These are phyloP conservation scores for Xylaria venustula DNA, from an alignment of 495 filamentous ascomycete species.

Conservation along the genomic window DNA sequence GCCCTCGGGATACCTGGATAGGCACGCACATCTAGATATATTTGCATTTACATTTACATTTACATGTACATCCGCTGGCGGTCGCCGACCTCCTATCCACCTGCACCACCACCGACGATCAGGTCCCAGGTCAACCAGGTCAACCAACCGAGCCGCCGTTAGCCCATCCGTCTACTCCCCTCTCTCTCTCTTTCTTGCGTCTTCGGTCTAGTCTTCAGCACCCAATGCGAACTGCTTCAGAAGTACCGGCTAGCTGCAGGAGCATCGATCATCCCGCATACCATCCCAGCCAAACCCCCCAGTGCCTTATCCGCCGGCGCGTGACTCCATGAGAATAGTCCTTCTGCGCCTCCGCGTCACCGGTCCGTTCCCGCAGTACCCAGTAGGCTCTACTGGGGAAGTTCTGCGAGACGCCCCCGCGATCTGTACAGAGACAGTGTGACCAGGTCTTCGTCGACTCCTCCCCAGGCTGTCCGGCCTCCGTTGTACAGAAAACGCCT, in stretches of 20 bases:
- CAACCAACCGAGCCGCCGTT: slow-evolving; percentile 30
- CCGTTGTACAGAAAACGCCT: slow-evolving; percentile 45
- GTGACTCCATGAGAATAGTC: slow-evolving; percentile 40
- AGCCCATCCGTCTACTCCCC: slow-evolving; percentile 23
- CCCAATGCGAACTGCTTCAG: slow-evolving; percentile 37
- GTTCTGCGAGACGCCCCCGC: slow-evolving; percentile 33
- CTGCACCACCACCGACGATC: slow-evolving; percentile 18
- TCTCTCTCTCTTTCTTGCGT: slow-evolving; percentile 19
- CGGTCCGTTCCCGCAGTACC: slow-evolving; percentile 25
- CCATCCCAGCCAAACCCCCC: slow-evolving; percentile 33
- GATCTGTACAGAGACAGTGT: slow-evolving; percentile 32
- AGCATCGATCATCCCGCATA: slow-evolving; percentile 39
- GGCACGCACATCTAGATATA: slow-evolving; percentile 11
- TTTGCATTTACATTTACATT: slow-evolving; percentile 11
- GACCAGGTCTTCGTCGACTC: slow-evolving; percentile 28
- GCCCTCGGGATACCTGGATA: slow-evolving; percentile 8
- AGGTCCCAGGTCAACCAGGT: slow-evolving; percentile 19
- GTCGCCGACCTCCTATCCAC: slow-evolving; percentile 27
- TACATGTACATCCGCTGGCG: slow-evolving; percentile 16
- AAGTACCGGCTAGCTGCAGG: slow-evolving; percentile 36
- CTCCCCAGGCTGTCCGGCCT: slow-evolving; percentile 26
- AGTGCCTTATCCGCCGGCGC: slow-evolving; percentile 48
- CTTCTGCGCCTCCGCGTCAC: slow-evolving; percentile 29
- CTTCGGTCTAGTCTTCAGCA: slow-evolving; percentile 27
- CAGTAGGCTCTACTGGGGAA: slow-evolving; percentile 15